Evolutionary conservation across 1,139 yeast genomes (phyloP).

Genomic region (Scheffersomyces quercinus): DNA sequence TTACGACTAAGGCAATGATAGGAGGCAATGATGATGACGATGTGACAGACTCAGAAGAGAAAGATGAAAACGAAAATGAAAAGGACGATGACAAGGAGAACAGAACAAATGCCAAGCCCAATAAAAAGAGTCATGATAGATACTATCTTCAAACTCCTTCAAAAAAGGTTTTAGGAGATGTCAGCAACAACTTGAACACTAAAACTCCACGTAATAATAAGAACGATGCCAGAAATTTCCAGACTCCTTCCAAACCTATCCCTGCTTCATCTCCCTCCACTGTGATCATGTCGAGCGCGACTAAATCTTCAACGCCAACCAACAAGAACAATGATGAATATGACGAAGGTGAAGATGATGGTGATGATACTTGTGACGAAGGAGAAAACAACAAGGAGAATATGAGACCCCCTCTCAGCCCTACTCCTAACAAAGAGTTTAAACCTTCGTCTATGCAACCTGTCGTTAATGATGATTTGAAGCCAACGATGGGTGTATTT

Average conservation of each 20-base stretch:
- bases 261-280: conserved; percentile 26
- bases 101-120: conserved; percentile 4
- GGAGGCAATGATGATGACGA: conserved; percentile 14
- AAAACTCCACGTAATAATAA: conserved; percentile 15
- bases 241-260: conserved; percentile 21
- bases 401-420: conserved; percentile 32
- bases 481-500: conserved; percentile 48
- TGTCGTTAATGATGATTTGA: conserved; percentile 15
- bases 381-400: conserved; percentile 3
- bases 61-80: conserved; percentile 14
- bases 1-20: conserved; percentile 16
- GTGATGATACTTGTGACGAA: conserved; percentile 4
- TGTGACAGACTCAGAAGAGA: conserved; percentile 11
- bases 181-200: conserved; percentile 19
- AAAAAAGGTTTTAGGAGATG: conserved; percentile 27
- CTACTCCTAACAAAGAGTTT: conserved; percentile 40
- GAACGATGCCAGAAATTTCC: conserved; percentile 6
- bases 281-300: conserved; percentile 21
- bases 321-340: conserved; percentile 3
- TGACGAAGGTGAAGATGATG: conserved; percentile 5
- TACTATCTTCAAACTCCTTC: conserved; percentile 34
- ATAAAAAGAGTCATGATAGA: conserved; percentile 4
- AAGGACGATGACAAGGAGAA: conserved; percentile 14
- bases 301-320: conserved; percentile 3
- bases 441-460: conserved; percentile 3